Evolutionary conservation across 2,329 filamentous ascomycete species (phyloP), one percentile per base, ranked within the genome.

Genomic region (Arthrobotrys sinensis): DNA sequence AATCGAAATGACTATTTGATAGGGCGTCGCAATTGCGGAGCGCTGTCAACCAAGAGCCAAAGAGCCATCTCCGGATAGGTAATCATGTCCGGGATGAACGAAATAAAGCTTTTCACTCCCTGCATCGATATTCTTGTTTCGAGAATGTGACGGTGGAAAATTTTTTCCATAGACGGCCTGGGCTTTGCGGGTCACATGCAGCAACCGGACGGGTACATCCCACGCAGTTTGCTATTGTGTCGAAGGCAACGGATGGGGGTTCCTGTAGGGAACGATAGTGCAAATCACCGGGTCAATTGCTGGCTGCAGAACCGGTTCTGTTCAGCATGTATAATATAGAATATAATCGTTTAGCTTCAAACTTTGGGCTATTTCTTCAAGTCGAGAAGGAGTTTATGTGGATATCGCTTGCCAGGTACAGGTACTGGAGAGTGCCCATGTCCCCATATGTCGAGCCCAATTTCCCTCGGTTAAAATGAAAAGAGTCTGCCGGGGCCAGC

Each of bases 381-480:
- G 38, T 60, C 34, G 34, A 52, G 57, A 57, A 55, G 66, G 50
- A 71, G 57, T 32, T 24, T n/a, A 48, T 60, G 46, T 64, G 64
- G 57, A 64, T 64, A 76, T 69, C 50, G 60, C 43, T 32, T 63
- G 24, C 46, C 32, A 60, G 53, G 64, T 34, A 63, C 34, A 64
- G 46, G 69, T 73, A 60, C 62, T 24, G 34, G 63, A 38, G 43
- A 28, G 38, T 24, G 52, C 53, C 66, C 66, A 55, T 70, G 66
- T 43, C 52, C 32, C 64, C 63, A 48, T 34, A 24, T 60, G 62
- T 64, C 46, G 45, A 60, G 62, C 60, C 66, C 73, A 71, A 77
- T 71, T 77, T 77, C 66, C 73, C 66, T 77, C 73, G 73, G 73
- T 77, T 77, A 77, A 77, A 77, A 70, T 71, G 73, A 77, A 64